Evolutionary conservation across 257 asterid genomes (phyloP), one percentile per base, ranked within the genome.

Genomic region (Prunella vulgaris): DNA sequence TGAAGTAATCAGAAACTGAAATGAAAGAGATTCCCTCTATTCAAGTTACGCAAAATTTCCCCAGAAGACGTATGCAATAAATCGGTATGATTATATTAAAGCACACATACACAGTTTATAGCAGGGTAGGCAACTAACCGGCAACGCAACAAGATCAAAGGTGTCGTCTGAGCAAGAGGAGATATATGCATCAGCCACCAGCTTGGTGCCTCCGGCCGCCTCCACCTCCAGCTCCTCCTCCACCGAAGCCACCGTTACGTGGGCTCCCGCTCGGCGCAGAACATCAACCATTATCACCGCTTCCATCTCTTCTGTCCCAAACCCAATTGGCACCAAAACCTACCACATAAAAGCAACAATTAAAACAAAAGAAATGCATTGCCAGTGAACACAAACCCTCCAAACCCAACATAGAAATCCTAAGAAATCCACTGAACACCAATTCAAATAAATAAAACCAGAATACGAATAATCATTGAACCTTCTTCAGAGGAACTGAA

Each of bases 271-370:
- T 54, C 95, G 90, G 71, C 99, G 88, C 53, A 93, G 81, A 30
- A 93, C 86, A 81, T 81, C 88, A 66, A 81, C 77, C 68, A 90
- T 70, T 78, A 87, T 88, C 70, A 93, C 97, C 30, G 90, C 96
- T 77, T 93, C 99, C 96, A 90, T 90, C 84, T 93, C 97, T 65
- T 90, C 98, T 5, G 97, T 83, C 44, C 97, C 97, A 58, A 83
- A 82, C 3, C 97, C 99, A 83, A 90, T 82, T 42, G 97, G 99
- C 71, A 93, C 91, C 85, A 93, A 69, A 60, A 93, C 94, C 99
- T 93, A 66, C 17, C 21, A 15, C 20, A 61, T 52, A 5, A 1
- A 10, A 24, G n/a, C 17, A 59, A 52, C 2, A 25, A 52, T 37
- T 5, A 48, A 30, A 58, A 30, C 22, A 24, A 49, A 24, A 70